A percentile compares a stretch with the other conserved stretches of the same genome.
Evolutionary conservation across 768 basidiomycete genomes (phyloP).

Genomic region (Butyriboletus loyo): DNA sequence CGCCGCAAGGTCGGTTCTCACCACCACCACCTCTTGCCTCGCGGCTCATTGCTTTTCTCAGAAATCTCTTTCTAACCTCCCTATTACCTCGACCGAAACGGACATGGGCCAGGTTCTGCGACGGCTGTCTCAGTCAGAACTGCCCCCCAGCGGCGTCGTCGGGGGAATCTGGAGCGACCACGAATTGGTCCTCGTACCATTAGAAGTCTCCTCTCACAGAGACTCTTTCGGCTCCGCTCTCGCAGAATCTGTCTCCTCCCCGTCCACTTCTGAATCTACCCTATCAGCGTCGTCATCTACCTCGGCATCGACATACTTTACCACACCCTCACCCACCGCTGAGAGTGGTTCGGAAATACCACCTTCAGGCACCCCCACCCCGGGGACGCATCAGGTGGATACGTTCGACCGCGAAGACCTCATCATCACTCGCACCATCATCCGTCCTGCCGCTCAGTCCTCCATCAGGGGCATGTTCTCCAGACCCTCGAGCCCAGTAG

Average conservation of each 20-base stretch:
- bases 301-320: slow-evolving; percentile 22
- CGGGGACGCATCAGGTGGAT: slow-evolving; percentile 20
- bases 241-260: slow-evolving; percentile 13
- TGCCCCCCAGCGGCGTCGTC: slow-evolving; percentile 17
- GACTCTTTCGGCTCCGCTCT: slow-evolving; percentile 16
- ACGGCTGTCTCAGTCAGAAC: slow-evolving; percentile 18
- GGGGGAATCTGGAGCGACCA: slow-evolving; percentile 35
- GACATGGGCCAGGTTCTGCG: slow-evolving; percentile 31
- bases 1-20: slow-evolving; percentile 24
- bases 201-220: slow-evolving; percentile 22
- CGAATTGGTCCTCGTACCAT: slow-evolving; percentile 32
- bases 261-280: slow-evolving; percentile 8
- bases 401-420: slow-evolving; percentile 31
- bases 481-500: slow-evolving; percentile 30
- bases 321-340: slow-evolving; percentile 13
- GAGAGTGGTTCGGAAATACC: slow-evolving; percentile 8
- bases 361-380: slow-evolving; percentile 5
- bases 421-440: slow-evolving; percentile 36
- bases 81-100: slow-evolving; percentile 8
- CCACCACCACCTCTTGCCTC: slow-evolving; percentile 16
- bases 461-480: slow-evolving; percentile 26
- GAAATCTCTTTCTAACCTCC: slow-evolving; percentile 16
- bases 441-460: slow-evolving; percentile 33
- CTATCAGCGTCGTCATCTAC: slow-evolving; percentile 6
- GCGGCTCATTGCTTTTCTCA: slow-evolving; percentile 20